These are phyloP conservation scores for Tolypocladium capitatum DNA, from an alignment of 2,329 filamentous ascomycete genomes.

Conservation along the genomic window DNA sequence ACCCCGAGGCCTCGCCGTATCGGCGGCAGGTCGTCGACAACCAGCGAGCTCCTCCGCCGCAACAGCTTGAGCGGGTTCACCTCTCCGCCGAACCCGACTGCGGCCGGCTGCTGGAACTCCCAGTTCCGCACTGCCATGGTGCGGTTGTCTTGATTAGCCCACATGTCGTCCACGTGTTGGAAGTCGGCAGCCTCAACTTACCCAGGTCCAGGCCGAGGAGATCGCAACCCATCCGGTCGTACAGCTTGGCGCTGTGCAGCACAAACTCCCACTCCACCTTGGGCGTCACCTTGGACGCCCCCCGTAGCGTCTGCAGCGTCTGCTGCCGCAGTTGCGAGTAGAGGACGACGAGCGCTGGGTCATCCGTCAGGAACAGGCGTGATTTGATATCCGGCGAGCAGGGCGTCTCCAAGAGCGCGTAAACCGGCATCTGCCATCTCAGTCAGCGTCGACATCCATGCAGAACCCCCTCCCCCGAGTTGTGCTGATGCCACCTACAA, in stretches of 20 bases:
- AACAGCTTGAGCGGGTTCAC: constrained; percentile 56
- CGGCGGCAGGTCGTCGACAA: constrained; percentile 60
- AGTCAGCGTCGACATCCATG: neutral
- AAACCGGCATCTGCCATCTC: constrained; percentile 55
- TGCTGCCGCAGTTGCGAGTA: constrained; percentile 77
- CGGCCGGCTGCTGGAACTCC: constrained; percentile 54
- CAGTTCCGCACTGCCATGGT: constrained; percentile 54
- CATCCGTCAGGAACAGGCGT: constrained; percentile 75
- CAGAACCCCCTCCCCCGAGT: too few species aligned
- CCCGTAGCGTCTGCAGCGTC: constrained; percentile 69
- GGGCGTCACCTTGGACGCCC: constrained; percentile 69
- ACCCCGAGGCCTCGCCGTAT: constrained; percentile 28
- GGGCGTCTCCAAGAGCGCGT: constrained; percentile 57
- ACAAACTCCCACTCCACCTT: constrained; percentile 81
- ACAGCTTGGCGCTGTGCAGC: constrained; percentile 70
- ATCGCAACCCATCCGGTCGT: constrained; percentile 88
- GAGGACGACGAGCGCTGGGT: constrained; percentile 75
- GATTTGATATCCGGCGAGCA: constrained; percentile 57
- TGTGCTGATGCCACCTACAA: constrained; percentile 38
- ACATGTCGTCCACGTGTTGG: neutral
- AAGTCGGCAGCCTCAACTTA: constrained; percentile 24
- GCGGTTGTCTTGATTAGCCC: constrained; percentile 6
- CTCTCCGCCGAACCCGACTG: constrained; percentile 27
- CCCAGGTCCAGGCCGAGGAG: constrained; percentile 74
- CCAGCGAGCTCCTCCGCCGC: constrained; percentile 59